Evolutionary conservation across 202 grass and related monocot species (phyloP).

Genomic region (Elaeis oleifera): DNA sequence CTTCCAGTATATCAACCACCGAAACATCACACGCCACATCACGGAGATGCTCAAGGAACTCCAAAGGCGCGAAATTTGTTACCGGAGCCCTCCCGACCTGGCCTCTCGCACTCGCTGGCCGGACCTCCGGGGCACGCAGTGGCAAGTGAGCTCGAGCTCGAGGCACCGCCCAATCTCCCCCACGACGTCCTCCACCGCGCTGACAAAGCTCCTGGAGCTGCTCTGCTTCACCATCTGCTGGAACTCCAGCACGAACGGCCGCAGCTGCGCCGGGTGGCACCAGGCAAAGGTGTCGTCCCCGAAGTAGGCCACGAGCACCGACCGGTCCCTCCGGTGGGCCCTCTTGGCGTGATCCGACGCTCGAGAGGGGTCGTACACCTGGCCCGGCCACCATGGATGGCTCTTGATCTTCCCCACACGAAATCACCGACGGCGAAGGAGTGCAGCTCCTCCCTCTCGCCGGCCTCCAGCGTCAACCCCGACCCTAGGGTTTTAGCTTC

Average conservation of each 20-base stretch:
- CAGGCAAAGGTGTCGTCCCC: not conserved
- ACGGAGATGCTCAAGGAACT: constrained; percentile 42
- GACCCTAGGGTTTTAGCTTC: not conserved
- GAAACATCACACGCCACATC: constrained; percentile 33
- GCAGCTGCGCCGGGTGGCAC: constrained; percentile 22
- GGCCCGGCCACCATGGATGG: constrained; percentile 73
- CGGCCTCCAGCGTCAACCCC: not conserved
- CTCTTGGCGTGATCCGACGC: constrained; percentile 31
- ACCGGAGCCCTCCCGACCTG: not conserved
- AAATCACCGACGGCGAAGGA: constrained; percentile 35
- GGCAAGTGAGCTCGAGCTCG: constrained; percentile 35
- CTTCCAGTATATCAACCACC: constrained; percentile 26
- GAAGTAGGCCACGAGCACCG: constrained; percentile 24
- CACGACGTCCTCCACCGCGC: constrained; percentile 29
- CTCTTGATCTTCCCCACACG: constrained; percentile 60
- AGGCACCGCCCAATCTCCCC: constrained; percentile 26
- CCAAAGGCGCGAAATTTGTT: constrained; percentile 32
- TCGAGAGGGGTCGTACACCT: constrained; percentile 40
- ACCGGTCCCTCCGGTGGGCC: not conserved
- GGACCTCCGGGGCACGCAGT: constrained; percentile 30
- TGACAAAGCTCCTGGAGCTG: constrained; percentile 15
- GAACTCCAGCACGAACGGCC: constrained; percentile 31
- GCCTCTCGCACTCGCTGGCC: not conserved
- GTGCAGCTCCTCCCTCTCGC: not conserved
- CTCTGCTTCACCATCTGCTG: constrained; percentile 21